A percentile compares a stretch with the other conserved stretches of the same genome.
Evolutionary conservation across 495 filamentous ascomycete genomes (phyloP).

Genomic region (Xylaria castorea): DNA sequence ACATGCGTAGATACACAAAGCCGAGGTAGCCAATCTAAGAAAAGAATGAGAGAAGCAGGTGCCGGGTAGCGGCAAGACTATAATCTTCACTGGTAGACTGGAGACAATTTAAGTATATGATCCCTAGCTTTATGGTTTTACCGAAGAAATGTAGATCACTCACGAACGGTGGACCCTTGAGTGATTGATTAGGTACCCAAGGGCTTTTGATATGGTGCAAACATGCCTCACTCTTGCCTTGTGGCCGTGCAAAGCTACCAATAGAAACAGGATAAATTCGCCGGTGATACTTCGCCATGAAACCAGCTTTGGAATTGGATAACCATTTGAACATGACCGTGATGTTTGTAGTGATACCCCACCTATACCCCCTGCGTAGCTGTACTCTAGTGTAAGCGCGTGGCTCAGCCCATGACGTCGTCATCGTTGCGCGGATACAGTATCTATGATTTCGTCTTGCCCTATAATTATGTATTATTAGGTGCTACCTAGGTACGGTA

Average conservation of each 20-base stretch:
- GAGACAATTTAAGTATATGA: background rate
- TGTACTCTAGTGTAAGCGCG: conserved; percentile 11
- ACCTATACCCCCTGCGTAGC: background rate
- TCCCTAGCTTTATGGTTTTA: background rate
- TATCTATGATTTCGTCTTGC: no score
- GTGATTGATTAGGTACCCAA: background rate
- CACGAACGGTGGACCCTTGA: no score
- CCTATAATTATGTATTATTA: background rate
- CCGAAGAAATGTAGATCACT: background rate
- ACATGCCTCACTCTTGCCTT: background rate
- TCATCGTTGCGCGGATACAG: conserved; percentile 15
- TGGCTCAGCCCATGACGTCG: conserved; percentile 28
- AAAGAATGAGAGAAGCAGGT: background rate
- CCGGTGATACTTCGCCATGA: background rate
- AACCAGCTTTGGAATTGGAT: conserved; percentile 6
- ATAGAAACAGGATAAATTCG: background rate
- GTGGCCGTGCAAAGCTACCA: background rate
- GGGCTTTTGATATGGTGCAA: background rate
- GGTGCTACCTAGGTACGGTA: background rate
- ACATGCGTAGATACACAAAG: background rate
- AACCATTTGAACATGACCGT: background rate
- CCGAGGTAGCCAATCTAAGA: background rate
- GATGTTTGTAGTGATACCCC: background rate
- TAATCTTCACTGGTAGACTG: background rate
- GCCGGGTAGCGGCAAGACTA: conserved; percentile 15